Evolutionary conservation across 495 filamentous ascomycete species (phyloP).

Genomic region (Neurospora terricola): DNA sequence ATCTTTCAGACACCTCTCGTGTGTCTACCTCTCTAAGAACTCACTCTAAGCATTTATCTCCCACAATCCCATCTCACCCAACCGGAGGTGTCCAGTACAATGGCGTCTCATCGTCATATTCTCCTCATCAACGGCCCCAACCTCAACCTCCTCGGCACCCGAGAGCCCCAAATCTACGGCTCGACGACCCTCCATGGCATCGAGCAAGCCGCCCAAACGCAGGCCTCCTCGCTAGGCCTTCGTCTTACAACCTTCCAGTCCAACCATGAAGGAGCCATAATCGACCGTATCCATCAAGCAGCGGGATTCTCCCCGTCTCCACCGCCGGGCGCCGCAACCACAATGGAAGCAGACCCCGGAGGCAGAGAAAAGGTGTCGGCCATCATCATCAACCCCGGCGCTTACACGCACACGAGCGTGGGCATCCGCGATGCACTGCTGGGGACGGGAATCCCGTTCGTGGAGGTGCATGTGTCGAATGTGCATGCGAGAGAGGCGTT

Average conservation of each 20-base stretch:
- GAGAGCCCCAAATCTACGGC: constrained; percentile 64
- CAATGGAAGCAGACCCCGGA: constrained; percentile 7
- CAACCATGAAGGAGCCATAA: constrained; percentile 55
- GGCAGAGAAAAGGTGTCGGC: constrained; percentile 32
- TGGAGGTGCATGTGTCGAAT: constrained; percentile 63
- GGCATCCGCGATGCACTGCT: constrained; percentile 58
- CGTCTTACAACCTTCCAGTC: constrained; percentile 49
- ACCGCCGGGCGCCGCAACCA: background rate
- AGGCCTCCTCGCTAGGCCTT: constrained; percentile 32
- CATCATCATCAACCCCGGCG: constrained; percentile 63
- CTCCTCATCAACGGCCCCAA: constrained; percentile 75
- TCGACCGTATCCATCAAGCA: constrained; percentile 50
- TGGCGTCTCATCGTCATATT: constrained; percentile 44
- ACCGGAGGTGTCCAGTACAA: background rate
- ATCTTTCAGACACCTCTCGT: background rate
- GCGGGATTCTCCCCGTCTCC: constrained; percentile 22
- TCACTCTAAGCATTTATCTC: background rate
- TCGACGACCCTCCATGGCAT: constrained; percentile 51
- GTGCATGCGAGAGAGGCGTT: constrained; percentile 56
- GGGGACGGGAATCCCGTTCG: constrained; percentile 54
- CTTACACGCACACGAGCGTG: constrained; percentile 58
- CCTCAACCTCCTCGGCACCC: constrained; percentile 66
- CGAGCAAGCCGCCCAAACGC: constrained; percentile 30
- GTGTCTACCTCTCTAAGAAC: background rate
- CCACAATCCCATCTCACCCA: background rate